These are phyloP conservation scores for Moesziomyces sp. DNA, from an alignment of 1,284 basidiomycete genomes.

Conservation along the genomic window DNA sequence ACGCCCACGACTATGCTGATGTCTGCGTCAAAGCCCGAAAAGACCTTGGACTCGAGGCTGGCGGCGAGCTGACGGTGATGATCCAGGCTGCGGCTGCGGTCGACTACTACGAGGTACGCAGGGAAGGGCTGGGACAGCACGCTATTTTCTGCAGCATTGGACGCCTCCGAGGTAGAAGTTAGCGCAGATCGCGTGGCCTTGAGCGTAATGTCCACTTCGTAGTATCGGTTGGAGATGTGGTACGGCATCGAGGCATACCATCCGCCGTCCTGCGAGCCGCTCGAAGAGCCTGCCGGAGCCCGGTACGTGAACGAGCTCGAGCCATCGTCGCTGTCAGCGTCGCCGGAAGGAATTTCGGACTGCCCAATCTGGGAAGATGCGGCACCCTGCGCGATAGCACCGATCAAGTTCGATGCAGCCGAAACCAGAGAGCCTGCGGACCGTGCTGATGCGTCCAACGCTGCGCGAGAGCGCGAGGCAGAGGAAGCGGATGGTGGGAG, in stretches of 20 bases:
- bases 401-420: conserved; percentile 37
- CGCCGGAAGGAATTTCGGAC: neutral
- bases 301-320: conserved; percentile 39
- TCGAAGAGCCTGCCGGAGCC: conserved; percentile 2
- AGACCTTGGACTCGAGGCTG: conserved; percentile 16
- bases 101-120: conserved; percentile 40
- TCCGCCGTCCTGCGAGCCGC: neutral
- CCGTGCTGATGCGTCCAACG: conserved; percentile 3
- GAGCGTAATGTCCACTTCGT: conserved; percentile 50
- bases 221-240: conserved; percentile 59
- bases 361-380: neutral
- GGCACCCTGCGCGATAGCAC: conserved; percentile 39
- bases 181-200: conserved; percentile 26
- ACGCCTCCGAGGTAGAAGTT: neutral
- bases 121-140: conserved; percentile 19
- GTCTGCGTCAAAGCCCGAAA: conserved; percentile 27
- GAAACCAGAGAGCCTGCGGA: conserved; percentile 12
- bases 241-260: conserved; percentile 36
- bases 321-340: conserved; percentile 25
- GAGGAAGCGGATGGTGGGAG: conserved; percentile 1
- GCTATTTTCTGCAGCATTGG: neutral
- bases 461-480: neutral
- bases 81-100: conserved; percentile 24
- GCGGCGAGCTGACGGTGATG: conserved; percentile 18
- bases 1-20: conserved; percentile 43